Conservation (phyloP, 768 basidiomycete genomes). For the Auriscalpium microsporum region DNA sequence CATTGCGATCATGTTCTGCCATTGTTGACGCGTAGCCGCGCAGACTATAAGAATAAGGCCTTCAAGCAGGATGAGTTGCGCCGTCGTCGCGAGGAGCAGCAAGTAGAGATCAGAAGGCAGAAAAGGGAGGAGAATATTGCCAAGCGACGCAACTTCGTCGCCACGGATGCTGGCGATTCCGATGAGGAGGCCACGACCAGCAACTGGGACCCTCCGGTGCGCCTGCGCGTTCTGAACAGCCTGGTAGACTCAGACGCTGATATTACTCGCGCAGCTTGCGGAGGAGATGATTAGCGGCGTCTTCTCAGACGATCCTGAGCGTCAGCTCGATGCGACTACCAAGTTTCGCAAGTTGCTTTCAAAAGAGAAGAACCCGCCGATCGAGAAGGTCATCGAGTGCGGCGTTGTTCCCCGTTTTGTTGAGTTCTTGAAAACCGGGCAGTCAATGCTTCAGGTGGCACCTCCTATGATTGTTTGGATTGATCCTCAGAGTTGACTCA, state of each 20-base stretch:
- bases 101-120: slow-evolving; percentile 97
- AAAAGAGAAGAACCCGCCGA: slow-evolving; percentile 99
- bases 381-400: slow-evolving; percentile 96
- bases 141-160: slow-evolving; percentile 91
- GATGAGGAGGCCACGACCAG: slow-evolving; percentile 79
- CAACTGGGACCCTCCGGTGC: slow-evolving; percentile 72
- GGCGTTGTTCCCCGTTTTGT: slow-evolving; percentile 97
- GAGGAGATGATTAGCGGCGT: slow-evolving; percentile 92
- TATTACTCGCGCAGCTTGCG: slow-evolving; percentile 44
- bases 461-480: background rate
- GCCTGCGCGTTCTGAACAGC: slow-evolving; percentile 20
- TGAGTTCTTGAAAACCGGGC: slow-evolving; percentile 75
- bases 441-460: slow-evolving; percentile 77
- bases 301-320: slow-evolving; percentile 85
- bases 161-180: slow-evolving; percentile 67
- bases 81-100: slow-evolving; percentile 94
- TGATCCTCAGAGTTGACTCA: background rate
- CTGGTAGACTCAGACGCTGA: slow-evolving; percentile 2
- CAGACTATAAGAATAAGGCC: slow-evolving; percentile 88
- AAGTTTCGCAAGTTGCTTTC: slow-evolving; percentile 98
- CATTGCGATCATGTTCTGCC: background rate
- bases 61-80: slow-evolving; percentile 90
- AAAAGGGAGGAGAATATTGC: slow-evolving; percentile 98
- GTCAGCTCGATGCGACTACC: slow-evolving; percentile 93
- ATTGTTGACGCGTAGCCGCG: slow-evolving; percentile 29